Evolutionary conservation across 2,329 filamentous ascomycete species (phyloP), one percentile per base, ranked within the genome.

Genomic region (Claviceps citrina): DNA sequence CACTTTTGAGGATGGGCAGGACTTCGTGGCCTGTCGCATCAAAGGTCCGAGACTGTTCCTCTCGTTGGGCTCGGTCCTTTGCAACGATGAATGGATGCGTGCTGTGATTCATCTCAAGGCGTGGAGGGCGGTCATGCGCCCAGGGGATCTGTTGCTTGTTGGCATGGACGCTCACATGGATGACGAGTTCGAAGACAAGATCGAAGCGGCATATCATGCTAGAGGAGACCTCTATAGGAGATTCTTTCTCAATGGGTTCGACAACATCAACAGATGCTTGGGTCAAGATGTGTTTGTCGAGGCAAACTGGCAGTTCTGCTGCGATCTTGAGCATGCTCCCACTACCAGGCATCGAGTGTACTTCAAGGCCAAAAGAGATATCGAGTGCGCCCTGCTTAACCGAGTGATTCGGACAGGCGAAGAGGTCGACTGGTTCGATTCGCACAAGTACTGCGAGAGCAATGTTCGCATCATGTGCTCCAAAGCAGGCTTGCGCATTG

Each of bases 351-450:
- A 64, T 43, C 56, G 60, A 5, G 64, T 63, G 46, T 63, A 54
- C 44, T 56, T 64, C 41, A 50, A 51, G 13, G 60, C 61, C 20
- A 60, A 56, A 22, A 50, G 47, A 13, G 54, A 61, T 18, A 48
- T 64, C 25, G 40, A 42, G 5, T 46, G 61, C 13, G 39, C 43
- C 7, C 49, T 43, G 13, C 44, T 54, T 22, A 47, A 43, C 2
- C 49, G 49, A 13, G 43, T 44, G 9, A 56, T 64, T 30, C 39
- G 45, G 31, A 38, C 49, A 16, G 60, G 56, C 12, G 51, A 60
- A 32, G 58, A 62, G 42, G 50, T 63, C 13, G 61, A 64, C 44
- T 64, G 61, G 61, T 64, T 64, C 43, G 62, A 64, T 46, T 61
- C 62, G 25, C 61, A 64, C 49, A 64, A 63, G 47, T 62, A 63